Evolutionary conservation across 1,284 basidiomycete genomes (phyloP), one percentile per base, ranked within the genome.

Genomic region (Papiliotrema terrestris): DNA sequence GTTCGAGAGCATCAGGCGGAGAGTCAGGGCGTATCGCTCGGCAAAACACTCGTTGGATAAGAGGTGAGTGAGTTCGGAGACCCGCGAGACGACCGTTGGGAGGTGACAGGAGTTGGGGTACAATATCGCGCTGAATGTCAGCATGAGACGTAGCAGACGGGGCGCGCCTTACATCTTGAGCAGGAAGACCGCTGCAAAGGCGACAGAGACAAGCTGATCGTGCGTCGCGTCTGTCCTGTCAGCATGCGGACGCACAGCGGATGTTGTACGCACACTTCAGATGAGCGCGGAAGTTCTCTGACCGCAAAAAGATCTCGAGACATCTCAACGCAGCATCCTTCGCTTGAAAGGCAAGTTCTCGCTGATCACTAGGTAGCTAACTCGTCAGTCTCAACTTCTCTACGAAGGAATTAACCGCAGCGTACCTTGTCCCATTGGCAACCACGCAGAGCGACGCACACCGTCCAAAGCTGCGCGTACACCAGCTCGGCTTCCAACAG

Each of bases 371-470:
- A 1, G 89, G 59, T 19, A 75, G 60, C 65, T 71, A 35, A 5
- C 13, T 4, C 20, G 25, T 38, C 22, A 26, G 26, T 29, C 49
- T 50, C 14, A 52, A 51, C 1, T 35, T 22, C 9, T 9, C 15
- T n/a, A 15, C 15, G 38, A 19, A n/a, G n/a, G n/a, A 5, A 38
- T 39, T 13, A 15, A 45, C 14, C 15, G 32, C 48, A 13, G 49
- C 68, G 84, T 86, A 95, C 92, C 76, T 91, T 93, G 67, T 95
- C 91, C 88, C 91, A 95, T 11, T 88, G 85, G 39, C 87, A 88
- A 6, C 92, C 92, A 54, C 92, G 84, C 37, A 96, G 80, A 9
- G 91, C 91, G 5, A 94, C 88, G 68, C 92, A 95, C 29, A 92
- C 87, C 35, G 94, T 84, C 91, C 92, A 96, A 5, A 96, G 80